Evolutionary conservation across 2,329 filamentous ascomycete genomes (phyloP), one percentile per base, ranked within the genome.

Genomic region (Fusarium guadeloupense): DNA sequence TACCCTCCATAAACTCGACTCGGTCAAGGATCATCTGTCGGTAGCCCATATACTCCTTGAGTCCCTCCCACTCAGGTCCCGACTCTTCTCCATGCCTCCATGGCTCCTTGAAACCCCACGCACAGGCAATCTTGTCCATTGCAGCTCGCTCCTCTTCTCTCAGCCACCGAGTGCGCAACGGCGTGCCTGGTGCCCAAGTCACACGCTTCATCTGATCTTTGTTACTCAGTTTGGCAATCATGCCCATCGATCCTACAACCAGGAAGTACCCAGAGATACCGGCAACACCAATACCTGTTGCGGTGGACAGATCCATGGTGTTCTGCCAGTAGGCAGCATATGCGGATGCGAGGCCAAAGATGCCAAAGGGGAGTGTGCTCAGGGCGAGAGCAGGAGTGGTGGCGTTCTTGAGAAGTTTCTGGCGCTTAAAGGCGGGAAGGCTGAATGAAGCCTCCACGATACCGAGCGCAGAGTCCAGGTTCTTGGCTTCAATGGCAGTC

Each of bases 141-240:
- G 93, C 92, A 4, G 89, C 90, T 20, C 95, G 83, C 80, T 99
- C 93, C 63, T 97, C 93, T 74, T 98, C 95, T 28, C 92, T 83
- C 48, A 96, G 75, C 91, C 93, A 98, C 13, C 95, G 85, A 69
- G 92, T 85, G 59, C 90, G 84, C 62, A 98, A 78, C 19, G 91
- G 89, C 28, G 92, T 89, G 10, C 95, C 95, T 1, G 87, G 86
- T 9, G 89, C 83, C 95, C 95, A 99, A 3, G 92, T 93, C 6
- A 98, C 92, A 17, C 95, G 87, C 70, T 90, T 89, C 91, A 97
- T 97, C 76, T 98, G 93, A 74, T 98, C 93, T 76, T 97, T 97
- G 57, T 89, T 83, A 28, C 94, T 97, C 21, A 92, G 88, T 55
- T 96, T 80, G 9, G 94, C 92, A 31, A 98, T 86, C 35, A 95